Percentiles rank a stretch among this genome's conserved stretches.
Conservation (phyloP, 2,329 filamentous ascomycete species). For the Clonostachys chloroleuca region DNA sequence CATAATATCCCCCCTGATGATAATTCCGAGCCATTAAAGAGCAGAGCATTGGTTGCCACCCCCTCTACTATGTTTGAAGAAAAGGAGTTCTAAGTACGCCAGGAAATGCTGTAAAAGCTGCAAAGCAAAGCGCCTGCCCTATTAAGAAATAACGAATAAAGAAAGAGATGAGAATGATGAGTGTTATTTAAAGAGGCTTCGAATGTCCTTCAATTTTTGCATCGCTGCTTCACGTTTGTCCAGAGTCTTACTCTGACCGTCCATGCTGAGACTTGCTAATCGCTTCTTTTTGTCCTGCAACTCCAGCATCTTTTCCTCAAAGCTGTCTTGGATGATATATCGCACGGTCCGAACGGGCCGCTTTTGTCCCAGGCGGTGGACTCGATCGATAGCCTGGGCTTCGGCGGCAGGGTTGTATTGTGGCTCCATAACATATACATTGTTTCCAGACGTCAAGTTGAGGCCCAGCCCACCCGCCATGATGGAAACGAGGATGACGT, state of each 20-base stretch:
- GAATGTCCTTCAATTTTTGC: slow-evolving; percentile 55
- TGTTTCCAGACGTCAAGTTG: slow-evolving; percentile 81
- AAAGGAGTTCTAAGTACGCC: no score
- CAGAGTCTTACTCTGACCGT: slow-evolving; percentile 49
- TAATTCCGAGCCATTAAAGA: no score
- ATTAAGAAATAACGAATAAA: not conserved
- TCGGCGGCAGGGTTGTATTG: slow-evolving; percentile 96
- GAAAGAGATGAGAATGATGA: slow-evolving; percentile 4
- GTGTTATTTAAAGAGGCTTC: slow-evolving; percentile 50
- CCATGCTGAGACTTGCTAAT: slow-evolving; percentile 83
- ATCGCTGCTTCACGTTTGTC: slow-evolving; percentile 52
- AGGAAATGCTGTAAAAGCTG: not conserved
- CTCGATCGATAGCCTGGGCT: slow-evolving; percentile 88
- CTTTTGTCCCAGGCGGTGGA: slow-evolving; percentile 87
- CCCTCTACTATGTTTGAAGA: no score
- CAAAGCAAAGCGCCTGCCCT: not conserved
- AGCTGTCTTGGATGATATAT: slow-evolving; percentile 85
- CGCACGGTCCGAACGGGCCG: slow-evolving; percentile 82
- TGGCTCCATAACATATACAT: slow-evolving; percentile 95
- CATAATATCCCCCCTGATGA: no score
- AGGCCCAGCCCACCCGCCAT: slow-evolving; percentile 88
- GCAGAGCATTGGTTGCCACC: no score
- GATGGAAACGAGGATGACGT: slow-evolving; percentile 87
- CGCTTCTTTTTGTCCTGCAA: slow-evolving; percentile 91
- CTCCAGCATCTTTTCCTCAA: slow-evolving; percentile 90